A percentile compares a stretch with the other conserved stretches of the same genome.
Evolutionary conservation across 352 stramenopile genomes (phyloP).

Genomic region (Globisporangium lucens): DNA sequence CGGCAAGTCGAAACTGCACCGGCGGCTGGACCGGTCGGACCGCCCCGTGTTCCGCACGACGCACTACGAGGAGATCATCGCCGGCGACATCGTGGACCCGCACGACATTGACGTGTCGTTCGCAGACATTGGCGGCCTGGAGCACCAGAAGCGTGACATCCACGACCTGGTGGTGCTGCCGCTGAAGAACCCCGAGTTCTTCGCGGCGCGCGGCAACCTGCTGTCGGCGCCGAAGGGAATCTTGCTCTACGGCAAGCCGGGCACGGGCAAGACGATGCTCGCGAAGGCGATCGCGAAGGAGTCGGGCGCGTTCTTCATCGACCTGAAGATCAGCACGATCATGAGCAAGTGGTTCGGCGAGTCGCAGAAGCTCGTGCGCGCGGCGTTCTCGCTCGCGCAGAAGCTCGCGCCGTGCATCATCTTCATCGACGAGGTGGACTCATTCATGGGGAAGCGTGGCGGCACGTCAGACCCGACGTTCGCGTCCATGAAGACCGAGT

Average conservation of each 20-base stretch:
- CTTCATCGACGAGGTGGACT: constrained; percentile 98
- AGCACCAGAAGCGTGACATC: constrained; percentile 95
- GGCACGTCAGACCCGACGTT: constrained; percentile 78
- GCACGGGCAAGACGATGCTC: constrained; percentile 91
- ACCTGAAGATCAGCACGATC: constrained; percentile 88
- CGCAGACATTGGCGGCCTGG: constrained; percentile 95
- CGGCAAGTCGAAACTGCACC: constrained; percentile 70
- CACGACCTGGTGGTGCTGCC: constrained; percentile 94
- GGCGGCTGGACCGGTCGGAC: constrained; percentile 58
- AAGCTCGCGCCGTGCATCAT: constrained; percentile 97
- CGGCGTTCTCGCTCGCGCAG: constrained; percentile 90
- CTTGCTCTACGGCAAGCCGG: constrained; percentile 77
- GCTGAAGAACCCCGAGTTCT: constrained; percentile 91
- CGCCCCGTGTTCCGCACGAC: constrained; percentile 75
- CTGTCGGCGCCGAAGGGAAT: constrained; percentile 87
- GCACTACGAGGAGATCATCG: constrained; percentile 91
- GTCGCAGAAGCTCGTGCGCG: constrained; percentile 93
- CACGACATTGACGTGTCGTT: constrained; percentile 91
- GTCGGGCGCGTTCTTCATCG: constrained; percentile 86
- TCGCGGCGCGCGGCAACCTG: constrained; percentile 80
- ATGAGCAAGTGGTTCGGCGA: constrained; percentile 92
- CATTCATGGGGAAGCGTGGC: constrained; percentile 88
- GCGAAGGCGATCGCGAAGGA: constrained; percentile 96
- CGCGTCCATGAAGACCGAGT: constrained; percentile 92
- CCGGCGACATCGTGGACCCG: constrained; percentile 93